phyloP scores from a whole-genome alignment of 169 alveolate genomes.

The Babesia sp. region DNA sequence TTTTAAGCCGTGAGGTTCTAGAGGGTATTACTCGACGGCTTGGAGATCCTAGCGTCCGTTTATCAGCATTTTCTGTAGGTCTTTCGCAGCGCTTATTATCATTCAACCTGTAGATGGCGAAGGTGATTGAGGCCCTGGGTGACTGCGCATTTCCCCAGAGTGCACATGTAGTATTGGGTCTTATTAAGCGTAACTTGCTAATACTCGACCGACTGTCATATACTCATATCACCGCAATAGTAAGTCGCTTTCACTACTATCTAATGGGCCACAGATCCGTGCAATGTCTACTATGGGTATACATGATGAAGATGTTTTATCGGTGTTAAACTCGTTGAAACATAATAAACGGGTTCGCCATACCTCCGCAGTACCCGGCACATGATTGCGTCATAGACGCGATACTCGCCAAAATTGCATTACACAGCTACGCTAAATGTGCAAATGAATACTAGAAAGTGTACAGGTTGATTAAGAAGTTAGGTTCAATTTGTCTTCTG shows the following conservation, averaged over 20 bases:
- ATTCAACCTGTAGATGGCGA: conserved; percentile 39
- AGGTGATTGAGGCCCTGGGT: conserved; percentile 44
- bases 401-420: no score
- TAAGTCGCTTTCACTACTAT: background rate
- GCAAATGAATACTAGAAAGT: background rate
- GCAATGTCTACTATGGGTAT: conserved; percentile 46
- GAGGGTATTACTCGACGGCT: background rate
- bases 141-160: conserved; percentile 14
- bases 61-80: conserved; percentile 43
- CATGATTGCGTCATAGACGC: no score
- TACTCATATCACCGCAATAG: conserved; percentile 44
- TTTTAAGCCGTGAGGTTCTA: background rate
- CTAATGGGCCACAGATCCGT: background rate
- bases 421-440: background rate
- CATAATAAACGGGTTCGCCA: conserved; percentile 32
- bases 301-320: conserved; percentile 42
- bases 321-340: conserved; percentile 50
- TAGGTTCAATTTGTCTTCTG: no score
- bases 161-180: conserved; percentile 5
- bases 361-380: no score
- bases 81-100: background rate
- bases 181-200: conserved; percentile 47
- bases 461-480: no score
- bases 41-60: conserved; percentile 7
- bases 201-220: conserved; percentile 40